Evolutionary conservation across 805 yeast genomes (phyloP).

Genomic region (Kockiozyma suomiensis): DNA sequence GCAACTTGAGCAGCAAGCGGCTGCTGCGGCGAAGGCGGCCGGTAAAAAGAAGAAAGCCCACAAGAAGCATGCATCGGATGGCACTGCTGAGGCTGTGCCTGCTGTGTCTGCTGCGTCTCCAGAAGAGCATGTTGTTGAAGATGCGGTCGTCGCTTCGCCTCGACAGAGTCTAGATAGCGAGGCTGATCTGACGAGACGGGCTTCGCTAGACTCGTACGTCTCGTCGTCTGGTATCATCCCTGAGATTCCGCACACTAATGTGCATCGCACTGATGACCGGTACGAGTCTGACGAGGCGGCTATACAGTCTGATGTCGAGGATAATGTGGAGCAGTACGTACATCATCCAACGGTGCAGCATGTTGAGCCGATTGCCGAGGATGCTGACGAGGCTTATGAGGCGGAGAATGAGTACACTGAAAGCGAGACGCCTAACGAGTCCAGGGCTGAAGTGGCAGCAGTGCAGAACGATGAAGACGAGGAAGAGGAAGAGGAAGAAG

Average conservation of each 20-base stretch:
- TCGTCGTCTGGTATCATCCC: conserved; percentile 1
- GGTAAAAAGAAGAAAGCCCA: conserved; percentile 19
- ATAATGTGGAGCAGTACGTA: conserved; percentile 5
- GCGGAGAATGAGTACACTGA: conserved; percentile 14
- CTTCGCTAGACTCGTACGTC: conserved; percentile 4
- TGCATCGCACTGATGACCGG: neutral
- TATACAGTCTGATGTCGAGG: conserved; percentile 16
- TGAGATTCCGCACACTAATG: neutral
- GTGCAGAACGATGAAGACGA: conserved; percentile 44
- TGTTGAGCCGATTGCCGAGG: conserved; percentile 8
- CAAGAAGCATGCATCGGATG: conserved; percentile 14
- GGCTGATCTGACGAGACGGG: neutral
- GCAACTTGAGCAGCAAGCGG: conserved; percentile 73
- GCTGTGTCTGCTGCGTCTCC: neutral
- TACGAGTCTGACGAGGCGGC: conserved; percentile 6
- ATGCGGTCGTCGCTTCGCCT: neutral
- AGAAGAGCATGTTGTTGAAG: neutral
- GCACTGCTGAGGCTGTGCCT: conserved; percentile 18
- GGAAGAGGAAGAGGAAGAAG: conserved; percentile 55
- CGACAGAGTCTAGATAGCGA: conserved; percentile 4
- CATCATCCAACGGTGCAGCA: conserved; percentile 5
- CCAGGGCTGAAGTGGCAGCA: conserved; percentile 36
- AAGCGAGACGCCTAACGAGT: conserved; percentile 14
- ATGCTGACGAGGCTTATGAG: conserved; percentile 16
- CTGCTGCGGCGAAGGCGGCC: conserved; percentile 21